A percentile compares a stretch with the other conserved stretches of the same genome.
These are phyloP conservation scores for Entomophthora muscae DNA, from an alignment of 371 early-diverging fungal species.

Conservation along the genomic window DNA sequence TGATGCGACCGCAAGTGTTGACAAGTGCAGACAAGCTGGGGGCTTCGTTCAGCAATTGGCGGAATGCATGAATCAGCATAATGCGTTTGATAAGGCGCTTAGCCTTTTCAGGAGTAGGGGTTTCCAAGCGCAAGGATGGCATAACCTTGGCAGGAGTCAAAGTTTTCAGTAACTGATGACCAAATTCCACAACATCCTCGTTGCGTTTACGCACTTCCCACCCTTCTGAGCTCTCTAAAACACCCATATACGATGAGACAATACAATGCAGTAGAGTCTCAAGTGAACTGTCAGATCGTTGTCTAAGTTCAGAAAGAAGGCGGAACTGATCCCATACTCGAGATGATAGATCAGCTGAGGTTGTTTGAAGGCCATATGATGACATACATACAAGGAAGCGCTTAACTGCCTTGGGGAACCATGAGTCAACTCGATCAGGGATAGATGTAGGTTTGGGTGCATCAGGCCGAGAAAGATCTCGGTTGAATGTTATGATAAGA, in stretches of 20 bases:
- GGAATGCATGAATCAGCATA: conserved; percentile 47
- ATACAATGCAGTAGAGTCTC: background rate
- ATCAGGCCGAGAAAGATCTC: background rate
- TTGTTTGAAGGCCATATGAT: background rate
- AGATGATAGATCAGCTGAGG: background rate
- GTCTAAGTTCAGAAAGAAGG: background rate
- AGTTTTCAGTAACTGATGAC: background rate
- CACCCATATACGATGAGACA: no score
- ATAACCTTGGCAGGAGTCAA: conserved; percentile 15
- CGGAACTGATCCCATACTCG: background rate
- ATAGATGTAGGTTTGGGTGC: background rate
- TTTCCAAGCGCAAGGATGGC: conserved; percentile 26
- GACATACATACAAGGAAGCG: background rate
- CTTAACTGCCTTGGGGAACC: background rate
- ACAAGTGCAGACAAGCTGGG: conserved; percentile 14
- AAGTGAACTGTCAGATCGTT: background rate
- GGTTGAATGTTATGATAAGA: no score
- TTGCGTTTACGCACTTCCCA: background rate
- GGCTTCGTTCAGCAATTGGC: conserved; percentile 18
- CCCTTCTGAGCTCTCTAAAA: background rate
- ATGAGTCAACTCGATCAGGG: background rate
- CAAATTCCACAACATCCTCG: background rate
- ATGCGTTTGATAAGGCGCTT: conserved; percentile 51
- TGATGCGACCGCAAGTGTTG: conserved; percentile 10
- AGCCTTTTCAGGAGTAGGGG: conserved; percentile 44